Conservation (phyloP, 768 basidiomycete species). For the Kwoniella shandongensis region DNA sequence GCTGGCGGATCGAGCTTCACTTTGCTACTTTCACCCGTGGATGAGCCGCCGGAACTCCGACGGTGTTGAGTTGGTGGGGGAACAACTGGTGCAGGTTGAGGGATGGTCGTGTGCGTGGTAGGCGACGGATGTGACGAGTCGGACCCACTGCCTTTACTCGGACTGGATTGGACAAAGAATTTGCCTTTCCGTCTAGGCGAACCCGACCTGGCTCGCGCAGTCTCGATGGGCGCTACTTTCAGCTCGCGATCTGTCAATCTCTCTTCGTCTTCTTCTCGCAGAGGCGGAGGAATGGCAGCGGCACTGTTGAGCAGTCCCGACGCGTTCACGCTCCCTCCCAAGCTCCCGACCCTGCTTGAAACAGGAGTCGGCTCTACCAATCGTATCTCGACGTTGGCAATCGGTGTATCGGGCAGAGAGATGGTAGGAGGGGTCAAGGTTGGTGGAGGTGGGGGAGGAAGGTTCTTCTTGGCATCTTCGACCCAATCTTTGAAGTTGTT, state of each 20-base stretch:
- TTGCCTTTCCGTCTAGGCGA: conserved; percentile 38
- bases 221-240: conserved; percentile 12
- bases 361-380: conserved; percentile 52
- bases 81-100: neutral
- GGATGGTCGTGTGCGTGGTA: neutral
- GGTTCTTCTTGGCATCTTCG: conserved; percentile 35
- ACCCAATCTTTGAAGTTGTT: conserved; percentile 49
- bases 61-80: conserved; percentile 4
- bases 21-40: conserved; percentile 12
- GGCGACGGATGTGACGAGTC: conserved; percentile 29
- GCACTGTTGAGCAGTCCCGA: conserved; percentile 18
- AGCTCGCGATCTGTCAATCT: conserved; percentile 2
- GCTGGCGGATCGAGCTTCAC: neutral
- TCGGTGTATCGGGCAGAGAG: conserved; percentile 44
- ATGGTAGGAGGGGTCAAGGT: conserved; percentile 16
- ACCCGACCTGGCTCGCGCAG: conserved; percentile 8
- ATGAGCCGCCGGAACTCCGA: conserved; percentile 33
- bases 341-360: conserved; percentile 47
- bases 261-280: conserved; percentile 36
- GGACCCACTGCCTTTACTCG: conserved; percentile 39
- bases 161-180: conserved; percentile 51
- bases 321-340: conserved; percentile 42
- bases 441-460: conserved; percentile 6
- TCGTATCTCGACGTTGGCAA: conserved; percentile 43
- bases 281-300: conserved; percentile 19